These are phyloP conservation scores for Metarhizium robertsii DNA, from an alignment of 2,329 filamentous ascomycete species.

Conservation along the genomic window DNA sequence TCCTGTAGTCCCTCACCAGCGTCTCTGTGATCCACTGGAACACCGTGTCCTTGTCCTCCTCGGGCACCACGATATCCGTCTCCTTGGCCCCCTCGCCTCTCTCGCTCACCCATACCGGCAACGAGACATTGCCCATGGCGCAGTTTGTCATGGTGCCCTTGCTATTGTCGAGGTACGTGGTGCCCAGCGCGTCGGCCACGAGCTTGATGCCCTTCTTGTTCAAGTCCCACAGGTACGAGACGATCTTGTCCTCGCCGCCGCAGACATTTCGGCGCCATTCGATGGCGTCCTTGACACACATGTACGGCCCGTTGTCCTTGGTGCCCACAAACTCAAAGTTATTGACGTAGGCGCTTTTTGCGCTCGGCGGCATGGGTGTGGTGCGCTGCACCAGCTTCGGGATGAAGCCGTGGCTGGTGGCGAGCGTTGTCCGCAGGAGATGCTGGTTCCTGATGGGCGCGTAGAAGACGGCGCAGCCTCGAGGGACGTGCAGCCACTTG, in stretches of 20 bases:
- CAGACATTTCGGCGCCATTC: slow-evolving; percentile 59
- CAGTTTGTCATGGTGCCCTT: slow-evolving; percentile 54
- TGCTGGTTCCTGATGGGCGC: slow-evolving; percentile 68
- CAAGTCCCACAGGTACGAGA: slow-evolving; percentile 51
- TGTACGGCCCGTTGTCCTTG: slow-evolving; percentile 59
- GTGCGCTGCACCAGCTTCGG: slow-evolving; percentile 27
- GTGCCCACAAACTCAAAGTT: slow-evolving; percentile 75
- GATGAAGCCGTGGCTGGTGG: slow-evolving; percentile 72
- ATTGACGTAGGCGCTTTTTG: slow-evolving; percentile 51
- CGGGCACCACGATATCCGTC: slow-evolving; percentile 18
- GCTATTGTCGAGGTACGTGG: slow-evolving; percentile 61
- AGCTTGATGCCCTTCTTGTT: slow-evolving; percentile 53
- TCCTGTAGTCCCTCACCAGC: slow-evolving; percentile 53
- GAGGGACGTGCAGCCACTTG: slow-evolving; percentile 81
- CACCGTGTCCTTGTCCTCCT: slow-evolving; percentile 25
- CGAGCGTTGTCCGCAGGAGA: slow-evolving; percentile 63
- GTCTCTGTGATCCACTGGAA: slow-evolving; percentile 48
- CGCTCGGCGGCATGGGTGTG: slow-evolving; percentile 32
- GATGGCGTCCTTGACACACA: slow-evolving; percentile 63
- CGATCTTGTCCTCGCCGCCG: slow-evolving; percentile 65
- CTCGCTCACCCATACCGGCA: slow-evolving; percentile 48
- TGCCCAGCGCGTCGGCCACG: slow-evolving; percentile 56
- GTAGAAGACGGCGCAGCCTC: slow-evolving; percentile 73
- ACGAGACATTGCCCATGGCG: slow-evolving; percentile 60
- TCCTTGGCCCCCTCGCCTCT: slow-evolving; percentile 16